Evolutionary conservation across 352 stramenopile genomes (phyloP), one percentile per base, ranked within the genome.

Genomic region (Pythium sp.): DNA sequence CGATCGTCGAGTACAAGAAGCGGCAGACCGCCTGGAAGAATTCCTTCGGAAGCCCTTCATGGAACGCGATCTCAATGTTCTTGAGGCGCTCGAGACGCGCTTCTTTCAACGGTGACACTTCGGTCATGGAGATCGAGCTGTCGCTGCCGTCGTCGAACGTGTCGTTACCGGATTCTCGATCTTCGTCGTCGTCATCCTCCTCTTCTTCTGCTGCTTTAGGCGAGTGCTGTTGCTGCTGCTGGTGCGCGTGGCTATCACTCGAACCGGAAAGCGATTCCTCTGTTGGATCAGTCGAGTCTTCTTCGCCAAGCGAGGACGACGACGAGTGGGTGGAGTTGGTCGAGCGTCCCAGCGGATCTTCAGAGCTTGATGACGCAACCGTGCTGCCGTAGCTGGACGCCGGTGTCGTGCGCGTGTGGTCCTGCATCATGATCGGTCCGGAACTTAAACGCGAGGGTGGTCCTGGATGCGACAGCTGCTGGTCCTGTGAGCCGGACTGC

Each of bases 1-100:
- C 88, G 41, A 95, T 62, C 7, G 78, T 81, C n/a, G 82, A 79
- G 49, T 89, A 76, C 32, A 95, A 73, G 67, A 93, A 95, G 12
- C 88, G 86, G 24, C 74, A 75, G 9, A 95, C 67, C 12, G 84
- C 77, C 66, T 85, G 76, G 68, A 91, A 95, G 66, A 95, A 95
- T 65, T 93, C 84, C 34, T 77, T 84, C 3, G 88, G 84, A 0
- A 94, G 72, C 3, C 88, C 88, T 43, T 95, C 87, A 53, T 93
- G 82, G 72, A 93, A 95, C 34, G 74, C 74, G 47, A 95, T 86
- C 59, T 85, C 80, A 32, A 95, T 88, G 62, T 80, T 80, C 68
- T 90, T 90, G 18, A 95, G 76, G 26, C 88, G 74, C 20, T 93
- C 84, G 32, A 92, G 72, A 3, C 88, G 76, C 36, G 76, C 78